Percentiles rank a stretch among this genome's conserved stretches.
These are phyloP conservation scores for Colletotrichum ledebouriae DNA, from an alignment of 2,329 filamentous ascomycete species.

Conservation along the genomic window DNA sequence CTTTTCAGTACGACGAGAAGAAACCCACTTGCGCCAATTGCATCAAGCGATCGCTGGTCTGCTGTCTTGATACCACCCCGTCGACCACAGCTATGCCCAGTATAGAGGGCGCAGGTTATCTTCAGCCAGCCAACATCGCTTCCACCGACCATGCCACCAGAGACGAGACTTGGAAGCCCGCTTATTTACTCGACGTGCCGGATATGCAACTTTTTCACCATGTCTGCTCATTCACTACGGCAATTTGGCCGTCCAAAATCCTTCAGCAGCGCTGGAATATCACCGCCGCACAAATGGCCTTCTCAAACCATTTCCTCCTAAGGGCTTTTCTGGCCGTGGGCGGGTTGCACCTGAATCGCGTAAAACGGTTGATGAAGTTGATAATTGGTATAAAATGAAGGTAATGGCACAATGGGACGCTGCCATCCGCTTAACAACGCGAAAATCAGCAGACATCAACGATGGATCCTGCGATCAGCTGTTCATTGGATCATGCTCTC, in stretches of 20 bases:
- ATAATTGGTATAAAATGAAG: not conserved
- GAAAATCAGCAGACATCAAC: not conserved
- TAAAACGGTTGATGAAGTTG: not conserved
- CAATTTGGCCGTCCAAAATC: not conserved
- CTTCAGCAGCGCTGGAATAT: slow-evolving; percentile 1
- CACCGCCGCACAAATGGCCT: not conserved
- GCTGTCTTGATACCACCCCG: not conserved
- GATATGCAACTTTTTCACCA: slow-evolving; percentile 1
- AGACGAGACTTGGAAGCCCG: not conserved
- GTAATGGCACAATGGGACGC: slow-evolving; percentile 1
- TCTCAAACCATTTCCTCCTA: not conserved
- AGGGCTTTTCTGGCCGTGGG: not conserved
- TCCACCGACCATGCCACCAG: not conserved
- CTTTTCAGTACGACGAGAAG: not conserved
- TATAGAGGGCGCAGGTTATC: fast-evolving
- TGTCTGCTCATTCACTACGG: not conserved
- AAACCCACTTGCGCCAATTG: slow-evolving; percentile 11
- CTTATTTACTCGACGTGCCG: not conserved
- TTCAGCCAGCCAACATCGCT: not conserved
- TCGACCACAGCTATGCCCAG: not conserved
- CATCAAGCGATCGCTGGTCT: not conserved
- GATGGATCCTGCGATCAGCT: slow-evolving; percentile 10
- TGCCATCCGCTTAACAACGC: not conserved
- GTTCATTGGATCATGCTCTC: not conserved
- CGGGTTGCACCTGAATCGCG: not conserved